A percentile compares a stretch with the other conserved stretches of the same genome.
These are phyloP conservation scores for Onygenales sp. DNA, from an alignment of 2,329 filamentous ascomycete species.

Conservation along the genomic window DNA sequence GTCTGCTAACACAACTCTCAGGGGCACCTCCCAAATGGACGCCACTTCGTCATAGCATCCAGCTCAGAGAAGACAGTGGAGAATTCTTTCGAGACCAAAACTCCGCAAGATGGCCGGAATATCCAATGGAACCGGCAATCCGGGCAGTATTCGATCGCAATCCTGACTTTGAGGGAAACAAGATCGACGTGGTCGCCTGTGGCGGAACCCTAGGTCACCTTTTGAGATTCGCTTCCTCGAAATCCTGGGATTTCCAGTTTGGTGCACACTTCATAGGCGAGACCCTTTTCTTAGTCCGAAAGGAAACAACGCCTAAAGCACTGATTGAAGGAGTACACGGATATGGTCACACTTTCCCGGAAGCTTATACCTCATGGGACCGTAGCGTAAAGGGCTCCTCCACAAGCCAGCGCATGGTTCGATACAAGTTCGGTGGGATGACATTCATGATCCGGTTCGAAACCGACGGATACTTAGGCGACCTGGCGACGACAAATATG, in stretches of 20 bases:
- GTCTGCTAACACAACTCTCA: conserved; percentile 14
- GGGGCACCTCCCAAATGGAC: conserved; percentile 45
- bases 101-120: conserved; percentile 23
- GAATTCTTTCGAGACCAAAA: conserved; percentile 37
- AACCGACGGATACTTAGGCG: conserved; percentile 48
- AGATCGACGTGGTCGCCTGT: conserved; percentile 51
- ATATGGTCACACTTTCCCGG: conserved; percentile 58
- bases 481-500: conserved; percentile 13
- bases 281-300: conserved; percentile 54
- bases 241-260: conserved; percentile 3
- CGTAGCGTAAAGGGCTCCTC: conserved; percentile 42
- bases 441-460: conserved; percentile 47
- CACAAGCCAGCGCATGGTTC: conserved; percentile 54
- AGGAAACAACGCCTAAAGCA: conserved; percentile 51
- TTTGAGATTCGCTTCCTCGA: conserved; percentile 21
- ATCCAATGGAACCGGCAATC: conserved; percentile 38
- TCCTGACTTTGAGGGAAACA: conserved; percentile 22
- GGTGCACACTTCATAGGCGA: conserved; percentile 44
- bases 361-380: conserved; percentile 57
- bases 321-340: conserved; percentile 47
- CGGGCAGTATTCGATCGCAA: conserved; percentile 32
- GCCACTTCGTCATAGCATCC: conserved; percentile 24
- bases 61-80: conserved; percentile 36
- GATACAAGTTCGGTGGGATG: conserved; percentile 48
- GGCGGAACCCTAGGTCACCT: conserved; percentile 53